These are phyloP conservation scores for Fusarium subtropicale DNA, from an alignment of 2,329 filamentous ascomycete species.

Conservation along the genomic window DNA sequence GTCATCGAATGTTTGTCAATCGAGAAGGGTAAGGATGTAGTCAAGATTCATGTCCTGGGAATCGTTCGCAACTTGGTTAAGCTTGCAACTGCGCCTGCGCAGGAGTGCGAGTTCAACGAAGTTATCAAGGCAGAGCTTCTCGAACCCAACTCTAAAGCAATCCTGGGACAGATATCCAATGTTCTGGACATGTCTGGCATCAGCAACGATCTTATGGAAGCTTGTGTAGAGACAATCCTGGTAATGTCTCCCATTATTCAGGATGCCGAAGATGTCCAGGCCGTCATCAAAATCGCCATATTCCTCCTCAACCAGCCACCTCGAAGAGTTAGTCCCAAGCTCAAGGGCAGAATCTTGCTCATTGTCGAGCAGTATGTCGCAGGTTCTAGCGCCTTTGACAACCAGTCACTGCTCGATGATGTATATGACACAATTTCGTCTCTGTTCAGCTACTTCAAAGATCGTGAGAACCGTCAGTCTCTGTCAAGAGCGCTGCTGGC, in stretches of 20 bases:
- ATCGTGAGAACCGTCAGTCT: slow-evolving; percentile 78
- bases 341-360: slow-evolving; percentile 82
- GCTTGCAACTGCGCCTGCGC: slow-evolving; percentile 66
- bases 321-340: slow-evolving; percentile 81
- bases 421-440: slow-evolving; percentile 81
- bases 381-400: slow-evolving; percentile 60
- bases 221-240: slow-evolving; percentile 83
- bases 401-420: slow-evolving; percentile 64
- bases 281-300: slow-evolving; percentile 81
- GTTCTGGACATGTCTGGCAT: slow-evolving; percentile 72
- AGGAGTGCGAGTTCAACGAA: slow-evolving; percentile 68
- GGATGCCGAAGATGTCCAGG: slow-evolving; percentile 75
- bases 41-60: slow-evolving; percentile 83
- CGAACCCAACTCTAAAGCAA: slow-evolving; percentile 66
- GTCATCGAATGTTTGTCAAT: slow-evolving; percentile 78
- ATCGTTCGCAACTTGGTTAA: slow-evolving; percentile 78
- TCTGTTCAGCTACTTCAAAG: slow-evolving; percentile 91
- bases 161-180: slow-evolving; percentile 74
- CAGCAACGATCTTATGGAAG: slow-evolving; percentile 80
- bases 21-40: slow-evolving; percentile 83
- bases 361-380: slow-evolving; percentile 86
- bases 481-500: slow-evolving; percentile 79
- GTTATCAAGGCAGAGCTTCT: slow-evolving; percentile 67
- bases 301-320: slow-evolving; percentile 88
- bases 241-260: slow-evolving; percentile 77